phyloP scores from a whole-genome alignment of 495 filamentous ascomycete species.

The Tuber borchii region DNA sequence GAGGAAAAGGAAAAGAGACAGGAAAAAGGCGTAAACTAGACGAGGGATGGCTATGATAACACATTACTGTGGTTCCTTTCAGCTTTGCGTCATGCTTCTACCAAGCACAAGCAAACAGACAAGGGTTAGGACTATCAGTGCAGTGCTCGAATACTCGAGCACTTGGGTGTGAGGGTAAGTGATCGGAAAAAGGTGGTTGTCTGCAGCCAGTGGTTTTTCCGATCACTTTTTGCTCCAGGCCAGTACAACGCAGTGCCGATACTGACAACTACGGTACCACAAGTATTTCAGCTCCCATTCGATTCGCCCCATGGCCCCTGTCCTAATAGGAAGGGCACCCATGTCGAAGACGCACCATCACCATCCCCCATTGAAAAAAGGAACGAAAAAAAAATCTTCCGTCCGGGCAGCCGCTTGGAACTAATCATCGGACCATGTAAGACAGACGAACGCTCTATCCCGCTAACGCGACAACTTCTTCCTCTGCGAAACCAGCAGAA shows the following conservation, averaged over 20 bases:
- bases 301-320: constrained; percentile 1
- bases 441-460: too few relatives aligned
- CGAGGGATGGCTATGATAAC: not conserved
- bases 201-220: too few relatives aligned
- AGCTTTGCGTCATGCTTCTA: constrained; percentile 35
- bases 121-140: constrained; percentile 12
- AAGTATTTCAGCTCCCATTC: constrained; percentile 32
- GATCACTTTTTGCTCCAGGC: too few relatives aligned
- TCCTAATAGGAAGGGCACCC: constrained; percentile 6
- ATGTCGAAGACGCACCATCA: not conserved
- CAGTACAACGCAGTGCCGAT: not conserved
- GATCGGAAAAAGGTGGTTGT: too few relatives aligned
- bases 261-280: constrained; percentile 13
- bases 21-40: not conserved
- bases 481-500: too few relatives aligned
- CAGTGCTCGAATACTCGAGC: too few relatives aligned
- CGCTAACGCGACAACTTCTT: too few relatives aligned
- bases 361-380: not conserved
- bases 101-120: constrained; percentile 23
- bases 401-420: not conserved
- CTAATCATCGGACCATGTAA: not conserved
- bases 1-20: not conserved
- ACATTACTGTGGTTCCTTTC: not conserved
- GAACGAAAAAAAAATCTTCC: not conserved
- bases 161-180: too few relatives aligned